Percentiles rank a stretch among this genome's conserved stretches.
Conservation (phyloP, 2,329 filamentous ascomycete species). For the Aspergillus sergii region DNA sequence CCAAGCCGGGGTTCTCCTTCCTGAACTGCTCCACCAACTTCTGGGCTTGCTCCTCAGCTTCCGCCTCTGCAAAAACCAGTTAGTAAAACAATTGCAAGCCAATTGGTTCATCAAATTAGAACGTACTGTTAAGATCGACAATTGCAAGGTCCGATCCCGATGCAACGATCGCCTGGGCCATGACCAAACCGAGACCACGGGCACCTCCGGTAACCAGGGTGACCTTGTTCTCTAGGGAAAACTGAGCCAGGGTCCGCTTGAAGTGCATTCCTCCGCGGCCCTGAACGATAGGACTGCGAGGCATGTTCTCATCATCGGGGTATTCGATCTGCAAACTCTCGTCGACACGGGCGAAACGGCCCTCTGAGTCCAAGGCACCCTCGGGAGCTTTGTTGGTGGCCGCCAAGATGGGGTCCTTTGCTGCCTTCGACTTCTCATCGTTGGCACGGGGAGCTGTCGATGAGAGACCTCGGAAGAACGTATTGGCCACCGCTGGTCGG, state of each 20-base stretch:
- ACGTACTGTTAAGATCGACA: conserved; percentile 87
- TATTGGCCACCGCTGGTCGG: conserved; percentile 16
- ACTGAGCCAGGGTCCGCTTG: conserved; percentile 81
- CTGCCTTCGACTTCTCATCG: conserved; percentile 26
- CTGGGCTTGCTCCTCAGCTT: conserved; percentile 76
- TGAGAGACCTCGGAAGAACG: conserved; percentile 32
- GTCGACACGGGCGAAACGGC: conserved; percentile 78
- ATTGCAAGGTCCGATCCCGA: conserved; percentile 88
- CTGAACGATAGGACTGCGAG: conserved; percentile 68
- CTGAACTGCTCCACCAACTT: conserved; percentile 75
- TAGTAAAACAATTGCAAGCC: not conserved
- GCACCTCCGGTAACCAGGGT: conserved; percentile 89
- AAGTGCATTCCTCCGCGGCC: conserved; percentile 79
- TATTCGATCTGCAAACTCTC: conserved; percentile 77
- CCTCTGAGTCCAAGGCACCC: conserved; percentile 53
- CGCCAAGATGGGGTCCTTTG: conserved; percentile 28
- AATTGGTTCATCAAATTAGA: not conserved
- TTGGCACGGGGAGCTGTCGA: conserved; percentile 29
- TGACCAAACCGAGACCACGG: conserved; percentile 83
- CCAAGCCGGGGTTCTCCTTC: conserved; percentile 75
- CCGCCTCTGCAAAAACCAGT: conserved; percentile 64
- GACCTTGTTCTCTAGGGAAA: conserved; percentile 82
- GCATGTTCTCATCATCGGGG: conserved; percentile 72
- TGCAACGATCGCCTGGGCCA: conserved; percentile 87
- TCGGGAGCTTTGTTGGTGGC: conserved; percentile 36